Conservation (phyloP, 2,329 filamentous ascomycete species). For the Colletotrichum zoysiae region DNA sequence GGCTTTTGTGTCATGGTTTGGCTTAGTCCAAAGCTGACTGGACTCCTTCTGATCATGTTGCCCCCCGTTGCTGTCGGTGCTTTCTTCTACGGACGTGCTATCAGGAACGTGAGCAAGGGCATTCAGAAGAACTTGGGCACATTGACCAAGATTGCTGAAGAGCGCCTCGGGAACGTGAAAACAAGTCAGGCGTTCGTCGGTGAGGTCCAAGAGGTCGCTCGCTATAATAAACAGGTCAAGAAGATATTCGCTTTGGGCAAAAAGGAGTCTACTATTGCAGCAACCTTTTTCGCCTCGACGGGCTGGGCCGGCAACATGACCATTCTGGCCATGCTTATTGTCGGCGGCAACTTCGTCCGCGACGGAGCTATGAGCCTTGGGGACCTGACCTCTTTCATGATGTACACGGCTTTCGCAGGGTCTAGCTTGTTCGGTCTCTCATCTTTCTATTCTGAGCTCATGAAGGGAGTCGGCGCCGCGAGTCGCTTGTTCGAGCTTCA, state of each 20-base stretch:
- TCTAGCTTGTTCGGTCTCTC: slow-evolving; percentile 94
- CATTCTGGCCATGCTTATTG: slow-evolving; percentile 88
- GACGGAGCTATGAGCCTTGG: slow-evolving; percentile 88
- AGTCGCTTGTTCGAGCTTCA: slow-evolving; percentile 95
- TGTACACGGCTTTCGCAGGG: slow-evolving; percentile 92
- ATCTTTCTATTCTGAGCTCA: slow-evolving; percentile 96
- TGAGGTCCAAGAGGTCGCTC: slow-evolving; percentile 87
- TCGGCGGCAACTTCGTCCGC: slow-evolving; percentile 91
- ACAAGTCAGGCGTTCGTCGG: slow-evolving; percentile 97
- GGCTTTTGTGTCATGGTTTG: slow-evolving; percentile 96
- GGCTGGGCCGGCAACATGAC: slow-evolving; percentile 97
- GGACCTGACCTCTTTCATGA: slow-evolving; percentile 95
- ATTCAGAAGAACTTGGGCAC: slow-evolving; percentile 95
- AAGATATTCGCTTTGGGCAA: slow-evolving; percentile 92
- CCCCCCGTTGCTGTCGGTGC: slow-evolving; percentile 92
- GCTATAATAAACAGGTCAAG: slow-evolving; percentile 93
- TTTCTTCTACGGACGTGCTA: slow-evolving; percentile 90
- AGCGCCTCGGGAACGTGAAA: slow-evolving; percentile 95
- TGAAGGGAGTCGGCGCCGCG: slow-evolving; percentile 99
- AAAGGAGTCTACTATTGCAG: slow-evolving; percentile 87
- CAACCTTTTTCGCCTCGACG: slow-evolving; percentile 88
- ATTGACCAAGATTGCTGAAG: slow-evolving; percentile 96
- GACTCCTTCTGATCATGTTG: slow-evolving; percentile 86
- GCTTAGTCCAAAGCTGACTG: slow-evolving; percentile 90
- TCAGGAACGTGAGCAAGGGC: slow-evolving; percentile 88